Conservation (phyloP, 768 basidiomycete genomes). For the Hydnum rufescens region DNA sequence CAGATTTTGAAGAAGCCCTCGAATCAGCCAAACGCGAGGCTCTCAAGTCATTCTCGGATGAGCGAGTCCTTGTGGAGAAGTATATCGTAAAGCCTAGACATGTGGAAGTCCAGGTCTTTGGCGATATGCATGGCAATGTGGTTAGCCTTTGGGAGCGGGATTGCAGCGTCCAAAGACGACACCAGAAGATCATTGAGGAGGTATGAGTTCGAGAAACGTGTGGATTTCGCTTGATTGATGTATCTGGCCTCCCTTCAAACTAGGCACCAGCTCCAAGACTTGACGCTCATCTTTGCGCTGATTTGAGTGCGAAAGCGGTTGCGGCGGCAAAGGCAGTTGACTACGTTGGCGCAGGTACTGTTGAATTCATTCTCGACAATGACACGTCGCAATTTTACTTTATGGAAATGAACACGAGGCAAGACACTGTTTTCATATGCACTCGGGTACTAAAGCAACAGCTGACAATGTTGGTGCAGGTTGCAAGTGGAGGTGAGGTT, state of each 20-base stretch:
- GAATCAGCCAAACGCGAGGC: slow-evolving; percentile 82
- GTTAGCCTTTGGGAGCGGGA: slow-evolving; percentile 96
- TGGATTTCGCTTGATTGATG: not conserved
- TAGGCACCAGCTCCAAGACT: slow-evolving; percentile 85
- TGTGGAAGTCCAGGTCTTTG: slow-evolving; percentile 90
- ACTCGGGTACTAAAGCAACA: not conserved
- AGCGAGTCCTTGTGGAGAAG: slow-evolving; percentile 72
- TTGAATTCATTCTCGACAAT: slow-evolving; percentile 96
- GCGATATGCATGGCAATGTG: slow-evolving; percentile 55
- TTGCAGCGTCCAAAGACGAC: slow-evolving; percentile 77
- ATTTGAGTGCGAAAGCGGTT: slow-evolving; percentile 70
- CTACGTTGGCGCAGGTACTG: slow-evolving; percentile 81
- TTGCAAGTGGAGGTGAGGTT: slow-evolving; percentile 56
- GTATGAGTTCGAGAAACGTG: slow-evolving; percentile 18
- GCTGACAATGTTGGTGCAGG: slow-evolving; percentile 13
- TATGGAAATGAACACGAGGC: slow-evolving; percentile 62
- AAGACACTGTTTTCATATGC: slow-evolving; percentile 12
- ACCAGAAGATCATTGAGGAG: slow-evolving; percentile 94
- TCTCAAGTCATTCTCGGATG: slow-evolving; percentile 69
- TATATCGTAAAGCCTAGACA: slow-evolving; percentile 76
- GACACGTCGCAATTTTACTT: slow-evolving; percentile 76
- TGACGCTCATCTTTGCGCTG: slow-evolving; percentile 53
- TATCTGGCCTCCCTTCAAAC: not conserved
- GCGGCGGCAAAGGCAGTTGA: slow-evolving; percentile 84
- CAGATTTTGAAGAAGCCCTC: slow-evolving; percentile 60